These are phyloP conservation scores for Aspergillus arachidicola DNA, from an alignment of 2,329 filamentous ascomycete species.

Conservation along the genomic window DNA sequence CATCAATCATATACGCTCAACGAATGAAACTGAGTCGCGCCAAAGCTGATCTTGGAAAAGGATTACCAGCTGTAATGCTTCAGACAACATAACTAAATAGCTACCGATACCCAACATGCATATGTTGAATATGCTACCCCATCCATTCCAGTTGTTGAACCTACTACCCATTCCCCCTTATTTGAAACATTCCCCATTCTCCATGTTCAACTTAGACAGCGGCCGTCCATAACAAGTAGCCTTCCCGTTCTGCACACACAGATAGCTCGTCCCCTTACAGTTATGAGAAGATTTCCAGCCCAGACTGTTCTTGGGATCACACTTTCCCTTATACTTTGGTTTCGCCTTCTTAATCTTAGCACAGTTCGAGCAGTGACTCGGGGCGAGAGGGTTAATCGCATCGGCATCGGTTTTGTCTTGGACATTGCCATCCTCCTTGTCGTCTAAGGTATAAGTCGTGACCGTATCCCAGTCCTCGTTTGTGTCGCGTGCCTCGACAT, in stretches of 20 bases:
- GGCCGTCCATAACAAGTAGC: neutral
- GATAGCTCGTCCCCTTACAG: conserved; percentile 3
- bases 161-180: neutral
- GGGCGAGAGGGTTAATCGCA: neutral
- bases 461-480: neutral
- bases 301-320: neutral
- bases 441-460: neutral
- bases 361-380: neutral
- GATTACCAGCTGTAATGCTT: too few species aligned
- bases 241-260: conserved; percentile 3
- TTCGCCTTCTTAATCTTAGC: conserved; percentile 6
- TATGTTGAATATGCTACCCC: neutral
- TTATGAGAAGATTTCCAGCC: neutral
- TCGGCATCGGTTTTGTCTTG: neutral
- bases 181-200: conserved; percentile 4
- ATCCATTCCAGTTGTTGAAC: neutral
- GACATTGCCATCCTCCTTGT: neutral
- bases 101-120: neutral
- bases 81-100: too few species aligned
- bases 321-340: neutral
- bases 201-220: conserved; percentile 1
- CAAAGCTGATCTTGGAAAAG: too few species aligned
- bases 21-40: too few species aligned
- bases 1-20: too few species aligned
- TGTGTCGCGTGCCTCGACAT: neutral